Percentiles rank a stretch among this genome's conserved stretches.
phyloP scores from a whole-genome alignment of 108 stramenopile genomes.

The Cyclotella baltica region DNA sequence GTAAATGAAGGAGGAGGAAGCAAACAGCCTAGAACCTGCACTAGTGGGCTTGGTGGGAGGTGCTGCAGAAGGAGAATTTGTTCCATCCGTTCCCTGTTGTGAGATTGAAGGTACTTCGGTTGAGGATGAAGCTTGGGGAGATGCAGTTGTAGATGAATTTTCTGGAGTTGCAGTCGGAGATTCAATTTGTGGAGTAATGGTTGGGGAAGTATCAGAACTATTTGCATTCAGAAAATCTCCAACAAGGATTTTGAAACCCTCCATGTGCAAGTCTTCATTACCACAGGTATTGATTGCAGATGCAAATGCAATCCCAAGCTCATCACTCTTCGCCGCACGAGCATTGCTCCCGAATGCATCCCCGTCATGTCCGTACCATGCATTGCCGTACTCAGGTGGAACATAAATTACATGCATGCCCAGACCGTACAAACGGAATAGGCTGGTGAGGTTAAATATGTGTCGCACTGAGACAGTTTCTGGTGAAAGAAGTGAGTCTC shows the following conservation, averaged over 20 bases:
- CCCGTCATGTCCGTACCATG: conserved; percentile 8
- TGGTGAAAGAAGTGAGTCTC: neutral
- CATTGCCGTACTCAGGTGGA: neutral
- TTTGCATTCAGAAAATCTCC: neutral
- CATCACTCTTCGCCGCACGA: conserved; percentile 2
- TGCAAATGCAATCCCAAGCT: neutral
- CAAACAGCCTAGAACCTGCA: neutral
- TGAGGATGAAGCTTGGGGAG: neutral
- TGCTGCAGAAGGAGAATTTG: no score
- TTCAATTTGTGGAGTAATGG: neutral
- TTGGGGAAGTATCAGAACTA: neutral
- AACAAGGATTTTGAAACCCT: neutral
- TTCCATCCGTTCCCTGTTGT: neutral
- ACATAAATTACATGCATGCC: neutral
- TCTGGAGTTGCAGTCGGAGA: neutral
- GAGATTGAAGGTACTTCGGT: neutral
- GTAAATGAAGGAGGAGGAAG: neutral
- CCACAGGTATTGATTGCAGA: neutral
- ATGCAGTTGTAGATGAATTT: no score
- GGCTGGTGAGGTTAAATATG: neutral
- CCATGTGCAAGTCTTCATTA: no score
- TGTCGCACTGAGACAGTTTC: neutral
- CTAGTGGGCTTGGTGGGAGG: neutral
- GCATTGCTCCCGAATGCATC: conserved; percentile 4
- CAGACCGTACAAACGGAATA: neutral